These are phyloP conservation scores for Xylaria sp. DNA, from an alignment of 2,329 filamentous ascomycete genomes.

Conservation along the genomic window DNA sequence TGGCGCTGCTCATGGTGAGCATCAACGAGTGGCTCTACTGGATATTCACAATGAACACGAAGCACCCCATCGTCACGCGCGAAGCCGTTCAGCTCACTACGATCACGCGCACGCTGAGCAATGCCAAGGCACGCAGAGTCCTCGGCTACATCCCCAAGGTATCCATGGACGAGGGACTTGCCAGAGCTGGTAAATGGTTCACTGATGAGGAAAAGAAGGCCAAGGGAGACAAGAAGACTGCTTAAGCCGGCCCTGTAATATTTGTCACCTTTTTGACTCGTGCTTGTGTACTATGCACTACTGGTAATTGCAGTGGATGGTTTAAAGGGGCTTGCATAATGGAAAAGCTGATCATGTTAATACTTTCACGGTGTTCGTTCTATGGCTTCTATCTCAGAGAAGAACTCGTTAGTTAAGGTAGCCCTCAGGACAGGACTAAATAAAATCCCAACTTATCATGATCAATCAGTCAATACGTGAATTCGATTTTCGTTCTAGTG, in stretches of 20 bases:
- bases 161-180: slow-evolving; percentile 14
- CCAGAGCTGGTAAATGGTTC: slow-evolving; percentile 22
- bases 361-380: too few relatives aligned
- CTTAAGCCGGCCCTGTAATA: background rate
- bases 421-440: too few relatives aligned
- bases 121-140: slow-evolving; percentile 19
- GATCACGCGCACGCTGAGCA: slow-evolving; percentile 19
- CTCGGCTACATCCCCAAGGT: slow-evolving; percentile 21
- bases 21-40: slow-evolving; percentile 27
- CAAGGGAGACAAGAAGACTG: slow-evolving; percentile 3
- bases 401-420: too few relatives aligned
- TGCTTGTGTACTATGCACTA: background rate
- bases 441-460: too few relatives aligned
- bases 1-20: slow-evolving; percentile 24
- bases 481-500: too few relatives aligned
- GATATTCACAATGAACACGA: slow-evolving; percentile 14
- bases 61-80: slow-evolving; percentile 15
- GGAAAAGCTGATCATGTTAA: too few relatives aligned
- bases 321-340: too few relatives aligned
- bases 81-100: slow-evolving; percentile 18
- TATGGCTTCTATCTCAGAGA: too few relatives aligned
- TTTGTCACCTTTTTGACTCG: background rate
- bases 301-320: too few relatives aligned
- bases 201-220: slow-evolving; percentile 11
- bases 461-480: too few relatives aligned